Evolutionary conservation across 2,329 filamentous ascomycete genomes (phyloP).

Genomic region (Ilyonectria sp.): DNA sequence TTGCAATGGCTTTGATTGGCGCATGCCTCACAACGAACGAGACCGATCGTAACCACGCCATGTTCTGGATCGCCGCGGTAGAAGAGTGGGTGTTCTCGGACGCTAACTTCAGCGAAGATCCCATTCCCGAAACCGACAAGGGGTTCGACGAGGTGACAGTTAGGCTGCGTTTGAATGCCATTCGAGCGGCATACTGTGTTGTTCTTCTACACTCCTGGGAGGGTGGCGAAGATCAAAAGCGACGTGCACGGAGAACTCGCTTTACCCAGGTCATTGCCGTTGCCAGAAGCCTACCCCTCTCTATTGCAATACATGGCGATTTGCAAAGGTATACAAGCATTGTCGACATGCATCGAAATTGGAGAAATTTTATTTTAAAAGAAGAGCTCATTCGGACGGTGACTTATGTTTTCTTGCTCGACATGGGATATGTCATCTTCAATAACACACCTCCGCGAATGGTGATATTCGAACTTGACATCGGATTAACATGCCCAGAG

Average conservation of each 20-base stretch:
- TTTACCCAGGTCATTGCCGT: conserved; percentile 24
- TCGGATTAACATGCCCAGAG: conserved; percentile 23
- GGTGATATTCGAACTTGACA: conserved; percentile 24
- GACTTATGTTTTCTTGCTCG: conserved; percentile 30
- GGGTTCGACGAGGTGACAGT: not conserved
- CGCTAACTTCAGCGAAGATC: conserved; percentile 18
- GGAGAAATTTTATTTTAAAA: conserved; percentile 7
- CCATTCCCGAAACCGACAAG: conserved; percentile 13
- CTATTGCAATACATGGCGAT: conserved; percentile 1
- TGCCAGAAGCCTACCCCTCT: conserved; percentile 14
- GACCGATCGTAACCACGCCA: conserved; percentile 16
- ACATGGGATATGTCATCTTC: conserved; percentile 36
- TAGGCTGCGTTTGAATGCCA: conserved; percentile 16
- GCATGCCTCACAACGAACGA: conserved; percentile 21
- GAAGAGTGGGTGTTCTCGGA: conserved; percentile 29
- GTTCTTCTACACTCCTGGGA: conserved; percentile 27
- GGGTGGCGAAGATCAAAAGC: conserved; percentile 15
- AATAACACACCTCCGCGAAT: conserved; percentile 31
- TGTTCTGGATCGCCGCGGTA: conserved; percentile 16
- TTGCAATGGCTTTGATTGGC: conserved; percentile 27
- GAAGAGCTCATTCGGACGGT: conserved; percentile 35
- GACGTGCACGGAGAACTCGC: conserved; percentile 11
- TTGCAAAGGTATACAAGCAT: not conserved
- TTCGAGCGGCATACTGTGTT: conserved; percentile 27
- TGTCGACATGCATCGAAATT: not conserved